Percentiles rank a stretch among this genome's conserved stretches.
These are phyloP conservation scores for Zychaea mexicana DNA, from an alignment of 371 early-diverging fungal species.

Conservation along the genomic window DNA sequence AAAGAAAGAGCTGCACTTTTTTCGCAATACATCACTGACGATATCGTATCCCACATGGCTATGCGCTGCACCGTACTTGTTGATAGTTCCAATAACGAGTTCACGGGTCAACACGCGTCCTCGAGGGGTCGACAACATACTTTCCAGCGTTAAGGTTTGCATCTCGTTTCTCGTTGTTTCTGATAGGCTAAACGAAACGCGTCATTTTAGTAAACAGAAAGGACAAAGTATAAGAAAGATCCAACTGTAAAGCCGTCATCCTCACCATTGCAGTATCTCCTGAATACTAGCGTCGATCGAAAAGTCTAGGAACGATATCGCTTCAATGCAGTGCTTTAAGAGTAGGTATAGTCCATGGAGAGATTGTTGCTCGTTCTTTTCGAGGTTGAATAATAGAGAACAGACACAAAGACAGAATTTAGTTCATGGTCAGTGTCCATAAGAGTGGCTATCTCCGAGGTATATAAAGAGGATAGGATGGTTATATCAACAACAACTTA, in stretches of 20 bases:
- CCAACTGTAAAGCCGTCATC: background rate
- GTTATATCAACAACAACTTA: slow-evolving; percentile 11
- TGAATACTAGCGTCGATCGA: slow-evolving; percentile 71
- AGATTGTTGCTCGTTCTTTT: slow-evolving; percentile 71
- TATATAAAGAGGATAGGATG: background rate
- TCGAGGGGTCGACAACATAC: slow-evolving; percentile 58
- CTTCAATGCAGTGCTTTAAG: slow-evolving; percentile 69
- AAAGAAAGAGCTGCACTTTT: slow-evolving; percentile 76
- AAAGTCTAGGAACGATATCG: slow-evolving; percentile 74
- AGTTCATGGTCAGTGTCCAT: background rate
- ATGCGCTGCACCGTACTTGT: slow-evolving; percentile 53
- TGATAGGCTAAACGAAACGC: slow-evolving; percentile 27
- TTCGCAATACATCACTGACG: slow-evolving; percentile 57
- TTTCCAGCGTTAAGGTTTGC: slow-evolving; percentile 57
- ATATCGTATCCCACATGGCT: slow-evolving; percentile 34
- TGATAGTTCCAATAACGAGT: slow-evolving; percentile 73
- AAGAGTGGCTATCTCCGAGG: background rate
- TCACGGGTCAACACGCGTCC: slow-evolving; percentile 69
- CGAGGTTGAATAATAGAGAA: background rate
- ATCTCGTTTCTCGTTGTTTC: slow-evolving; percentile 39
- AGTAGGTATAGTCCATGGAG: slow-evolving; percentile 67
- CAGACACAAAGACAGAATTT: background rate
- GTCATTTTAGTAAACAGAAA: background rate
- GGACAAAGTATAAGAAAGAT: no score
- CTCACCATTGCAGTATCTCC: slow-evolving; percentile 54